phyloP scores from a whole-genome alignment of 192 early-diverging fungal species.

The Podila verticillata region DNA sequence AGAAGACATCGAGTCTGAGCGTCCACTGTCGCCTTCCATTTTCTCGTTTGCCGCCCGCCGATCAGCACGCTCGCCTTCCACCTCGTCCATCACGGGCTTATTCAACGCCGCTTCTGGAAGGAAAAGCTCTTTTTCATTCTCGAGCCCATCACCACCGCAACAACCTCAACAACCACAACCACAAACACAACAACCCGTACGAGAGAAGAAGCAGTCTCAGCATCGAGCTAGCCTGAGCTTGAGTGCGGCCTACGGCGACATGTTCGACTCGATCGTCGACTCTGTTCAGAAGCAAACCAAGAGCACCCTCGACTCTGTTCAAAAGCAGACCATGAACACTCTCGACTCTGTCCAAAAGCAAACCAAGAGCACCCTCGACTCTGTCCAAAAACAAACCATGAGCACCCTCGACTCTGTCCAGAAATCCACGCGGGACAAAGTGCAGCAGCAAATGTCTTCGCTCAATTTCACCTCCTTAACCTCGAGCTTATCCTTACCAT shows the following conservation, averaged over 20 bases:
- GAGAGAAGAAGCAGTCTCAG: background rate
- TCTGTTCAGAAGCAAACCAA: background rate
- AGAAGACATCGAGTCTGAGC: conserved; percentile 2
- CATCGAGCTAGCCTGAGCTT: conserved; percentile 12
- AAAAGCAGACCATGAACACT: conserved; percentile 3
- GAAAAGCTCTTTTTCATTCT: conserved; percentile 1
- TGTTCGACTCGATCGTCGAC: conserved; percentile 16
- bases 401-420: conserved; percentile 33
- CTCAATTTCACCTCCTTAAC: conserved; percentile 22
- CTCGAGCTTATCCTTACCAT: conserved; percentile 13
- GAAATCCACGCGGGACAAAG: conserved; percentile 5
- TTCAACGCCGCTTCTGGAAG: background rate
- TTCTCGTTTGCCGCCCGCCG: background rate
- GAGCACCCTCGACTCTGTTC: background rate
- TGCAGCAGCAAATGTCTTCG: conserved; percentile 24
- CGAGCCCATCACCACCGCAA: background rate
- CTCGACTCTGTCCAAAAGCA: conserved; percentile 37
- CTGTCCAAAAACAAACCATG: conserved; percentile 33
- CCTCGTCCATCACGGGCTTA: background rate
- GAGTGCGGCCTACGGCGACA: conserved; percentile 21
- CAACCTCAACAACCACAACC: background rate
- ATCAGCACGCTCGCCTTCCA: background rate
- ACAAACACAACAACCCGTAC: background rate
- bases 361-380: conserved; percentile 17
- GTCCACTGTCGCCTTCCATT: background rate